Conservation (phyloP, 2,329 filamentous ascomycete genomes). For the Exserohilum rostratum region DNA sequence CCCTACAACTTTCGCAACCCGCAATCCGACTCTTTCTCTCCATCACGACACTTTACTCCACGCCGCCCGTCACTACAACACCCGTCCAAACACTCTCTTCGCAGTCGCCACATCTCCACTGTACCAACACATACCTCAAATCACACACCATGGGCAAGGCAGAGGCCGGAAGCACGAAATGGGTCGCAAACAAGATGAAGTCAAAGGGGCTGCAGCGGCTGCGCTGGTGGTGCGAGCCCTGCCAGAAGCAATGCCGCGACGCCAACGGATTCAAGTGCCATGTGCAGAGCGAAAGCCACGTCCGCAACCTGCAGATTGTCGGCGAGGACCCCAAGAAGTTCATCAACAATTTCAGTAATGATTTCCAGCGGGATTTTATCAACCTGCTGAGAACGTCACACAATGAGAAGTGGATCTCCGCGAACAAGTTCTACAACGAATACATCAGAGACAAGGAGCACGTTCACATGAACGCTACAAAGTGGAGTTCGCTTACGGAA, state of each 20-base stretch:
- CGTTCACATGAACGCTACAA: constrained; percentile 91
- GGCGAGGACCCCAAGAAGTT: constrained; percentile 85
- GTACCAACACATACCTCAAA: constrained; percentile 1
- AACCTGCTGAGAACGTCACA: constrained; percentile 80
- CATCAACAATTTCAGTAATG: constrained; percentile 79
- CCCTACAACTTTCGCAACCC: constrained; percentile 8
- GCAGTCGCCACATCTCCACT: neutral
- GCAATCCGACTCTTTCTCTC: neutral
- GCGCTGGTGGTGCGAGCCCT: constrained; percentile 87
- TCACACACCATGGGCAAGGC: constrained; percentile 76
- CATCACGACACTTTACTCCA: neutral
- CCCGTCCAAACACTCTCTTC: neutral
- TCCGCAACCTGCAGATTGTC: constrained; percentile 76
- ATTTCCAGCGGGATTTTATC: constrained; percentile 83
- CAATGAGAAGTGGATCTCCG: constrained; percentile 85
- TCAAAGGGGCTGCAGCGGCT: constrained; percentile 67
- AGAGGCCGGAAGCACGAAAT: constrained; percentile 89
- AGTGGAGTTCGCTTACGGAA: constrained; percentile 86
- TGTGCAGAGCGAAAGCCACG: constrained; percentile 81
- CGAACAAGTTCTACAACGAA: constrained; percentile 95
- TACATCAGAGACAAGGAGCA: constrained; percentile 77
- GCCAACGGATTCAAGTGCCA: constrained; percentile 78
- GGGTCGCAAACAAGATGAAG: constrained; percentile 90
- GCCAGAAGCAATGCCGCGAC: constrained; percentile 77
- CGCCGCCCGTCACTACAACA: neutral